Percentiles rank a stretch among this genome's conserved stretches.
These are phyloP conservation scores for Leishmania aethiopica DNA, from an alignment of 208 protist species.

Conservation along the genomic window DNA sequence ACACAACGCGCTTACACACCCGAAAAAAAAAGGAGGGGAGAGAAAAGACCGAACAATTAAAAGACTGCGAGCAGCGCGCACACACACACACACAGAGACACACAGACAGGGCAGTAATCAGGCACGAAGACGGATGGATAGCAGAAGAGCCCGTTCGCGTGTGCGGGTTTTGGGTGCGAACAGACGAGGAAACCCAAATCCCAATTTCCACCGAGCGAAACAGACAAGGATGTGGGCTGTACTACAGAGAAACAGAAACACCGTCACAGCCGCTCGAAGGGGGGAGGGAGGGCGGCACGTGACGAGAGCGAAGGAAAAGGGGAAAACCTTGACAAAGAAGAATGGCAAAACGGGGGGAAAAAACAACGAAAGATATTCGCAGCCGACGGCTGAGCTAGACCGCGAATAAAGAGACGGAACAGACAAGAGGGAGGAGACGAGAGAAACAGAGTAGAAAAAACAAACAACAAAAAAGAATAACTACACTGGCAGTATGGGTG, in stretches of 20 bases:
- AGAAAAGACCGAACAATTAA: background rate
- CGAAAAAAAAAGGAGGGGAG: background rate
- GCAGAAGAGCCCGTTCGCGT: background rate
- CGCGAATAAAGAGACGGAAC: background rate
- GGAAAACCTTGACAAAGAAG: background rate
- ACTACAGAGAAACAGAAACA: background rate
- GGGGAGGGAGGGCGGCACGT: background rate
- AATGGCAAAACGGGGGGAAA: background rate
- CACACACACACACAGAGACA: background rate
- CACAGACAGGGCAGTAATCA: background rate
- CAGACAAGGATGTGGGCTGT: background rate
- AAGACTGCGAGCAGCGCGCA: background rate
- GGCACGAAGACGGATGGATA: background rate
- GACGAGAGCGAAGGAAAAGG: background rate
- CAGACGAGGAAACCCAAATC: background rate
- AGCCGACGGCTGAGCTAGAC: conserved; percentile 1
- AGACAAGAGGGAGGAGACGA: background rate
- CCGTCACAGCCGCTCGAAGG: background rate
- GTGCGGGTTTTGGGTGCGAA: background rate
- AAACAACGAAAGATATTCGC: background rate
- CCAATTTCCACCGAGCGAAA: background rate
- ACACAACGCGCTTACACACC: too few species aligned
- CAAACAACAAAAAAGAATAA: background rate
- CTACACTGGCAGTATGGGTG: background rate
- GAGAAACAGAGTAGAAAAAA: background rate